Conservation (phyloP, 768 basidiomycete genomes). For the Tricholomella constricta region DNA sequence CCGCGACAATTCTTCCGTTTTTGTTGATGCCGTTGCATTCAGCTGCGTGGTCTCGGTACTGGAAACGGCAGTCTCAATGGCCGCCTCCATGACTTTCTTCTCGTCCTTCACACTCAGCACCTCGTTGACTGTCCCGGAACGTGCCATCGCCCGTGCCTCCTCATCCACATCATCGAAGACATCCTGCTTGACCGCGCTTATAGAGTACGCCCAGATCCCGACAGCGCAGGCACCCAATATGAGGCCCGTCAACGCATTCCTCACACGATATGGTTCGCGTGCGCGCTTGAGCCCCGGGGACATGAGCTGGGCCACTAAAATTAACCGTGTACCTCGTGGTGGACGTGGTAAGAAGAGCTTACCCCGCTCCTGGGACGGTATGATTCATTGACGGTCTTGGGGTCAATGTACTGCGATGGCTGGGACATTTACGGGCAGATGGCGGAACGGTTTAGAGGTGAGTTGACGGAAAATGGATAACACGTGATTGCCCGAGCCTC, state of each 20-base stretch:
- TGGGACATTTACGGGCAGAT: conserved; percentile 8
- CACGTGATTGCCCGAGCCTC: conserved; percentile 10
- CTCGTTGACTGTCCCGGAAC: conserved; percentile 24
- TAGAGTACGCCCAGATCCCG: conserved; percentile 90
- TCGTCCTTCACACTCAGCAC: conserved; percentile 31
- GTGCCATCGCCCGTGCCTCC: conserved; percentile 62
- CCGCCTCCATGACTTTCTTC: conserved; percentile 23
- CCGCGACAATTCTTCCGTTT: neutral
- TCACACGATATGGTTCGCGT: conserved; percentile 76
- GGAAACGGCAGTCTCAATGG: conserved; percentile 18
- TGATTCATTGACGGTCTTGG: conserved; percentile 41
- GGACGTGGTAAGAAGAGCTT: conserved; percentile 18
- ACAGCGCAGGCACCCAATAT: conserved; percentile 71
- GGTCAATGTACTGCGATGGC: conserved; percentile 44
- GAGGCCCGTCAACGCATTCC: conserved; percentile 79
- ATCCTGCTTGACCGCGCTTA: conserved; percentile 92
- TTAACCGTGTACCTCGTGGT: neutral
- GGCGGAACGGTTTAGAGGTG: neutral
- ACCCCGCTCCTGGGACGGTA: conserved; percentile 59
- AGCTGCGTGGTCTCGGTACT: conserved; percentile 5
- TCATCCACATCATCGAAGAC: conserved; percentile 87
- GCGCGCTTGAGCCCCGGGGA: conserved; percentile 88
- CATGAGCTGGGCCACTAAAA: conserved; percentile 56
- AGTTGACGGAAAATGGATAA: conserved; percentile 2
- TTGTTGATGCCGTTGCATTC: neutral